Evolutionary conservation across 176 grass and related monocot species (phyloP).

Genomic region (Oryza punctata): DNA sequence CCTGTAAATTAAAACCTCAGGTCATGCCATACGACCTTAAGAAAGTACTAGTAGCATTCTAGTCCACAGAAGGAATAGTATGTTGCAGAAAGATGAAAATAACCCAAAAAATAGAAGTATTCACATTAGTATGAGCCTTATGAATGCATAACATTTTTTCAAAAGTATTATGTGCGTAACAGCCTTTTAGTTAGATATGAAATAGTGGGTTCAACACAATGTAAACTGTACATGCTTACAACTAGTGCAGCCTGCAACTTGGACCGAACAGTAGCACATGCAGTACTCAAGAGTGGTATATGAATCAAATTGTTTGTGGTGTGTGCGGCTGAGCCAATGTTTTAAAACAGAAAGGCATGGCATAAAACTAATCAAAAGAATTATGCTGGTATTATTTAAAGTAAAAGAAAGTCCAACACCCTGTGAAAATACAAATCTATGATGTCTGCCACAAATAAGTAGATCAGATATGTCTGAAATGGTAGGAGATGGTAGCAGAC

Average conservation of each 20-base stretch:
- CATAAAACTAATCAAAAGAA: neutral
- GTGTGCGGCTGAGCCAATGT: neutral
- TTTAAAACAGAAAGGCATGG: neutral
- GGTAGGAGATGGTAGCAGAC: neutral
- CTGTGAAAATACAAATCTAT: constrained; percentile 3
- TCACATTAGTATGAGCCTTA: neutral
- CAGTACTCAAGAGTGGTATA: neutral
- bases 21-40: constrained; percentile 15
- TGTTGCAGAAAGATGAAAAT: constrained; percentile 17
- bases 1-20: constrained; percentile 59
- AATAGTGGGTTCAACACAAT: neutral
- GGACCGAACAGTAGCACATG: neutral
- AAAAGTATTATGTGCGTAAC: neutral
- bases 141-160: neutral
- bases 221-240: neutral
- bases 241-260: neutral
- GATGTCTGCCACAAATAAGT: neutral
- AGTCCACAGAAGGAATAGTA: neutral
- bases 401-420: neutral
- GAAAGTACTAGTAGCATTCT: constrained; percentile 18
- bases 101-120: neutral
- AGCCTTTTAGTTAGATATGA: neutral
- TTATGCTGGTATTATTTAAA: neutral
- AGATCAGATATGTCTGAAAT: constrained; percentile 17
- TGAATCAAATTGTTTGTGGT: neutral